A percentile compares a stretch with the other conserved stretches of the same genome.
Conservation (phyloP, 768 basidiomycete genomes). For the Pulveroboletus sp. region DNA sequence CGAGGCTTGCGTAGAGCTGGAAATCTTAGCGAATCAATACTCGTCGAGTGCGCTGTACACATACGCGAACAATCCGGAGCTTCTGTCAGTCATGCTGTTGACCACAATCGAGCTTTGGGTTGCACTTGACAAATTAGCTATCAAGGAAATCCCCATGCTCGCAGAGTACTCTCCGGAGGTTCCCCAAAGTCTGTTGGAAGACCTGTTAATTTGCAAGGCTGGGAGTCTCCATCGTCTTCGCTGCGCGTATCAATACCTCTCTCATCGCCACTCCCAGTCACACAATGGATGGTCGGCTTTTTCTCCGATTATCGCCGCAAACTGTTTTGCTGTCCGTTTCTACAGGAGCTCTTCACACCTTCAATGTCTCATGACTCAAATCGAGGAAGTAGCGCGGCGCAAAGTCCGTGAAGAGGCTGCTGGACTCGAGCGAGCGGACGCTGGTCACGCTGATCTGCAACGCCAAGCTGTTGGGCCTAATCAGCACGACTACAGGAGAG, state of each 20-base stretch:
- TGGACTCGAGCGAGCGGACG: slow-evolving; percentile 28
- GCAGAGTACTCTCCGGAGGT: slow-evolving; percentile 33
- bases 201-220: slow-evolving; percentile 28
- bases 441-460: slow-evolving; percentile 15
- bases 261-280: slow-evolving; percentile 23
- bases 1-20: slow-evolving; percentile 16
- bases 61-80: slow-evolving; percentile 36
- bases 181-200: slow-evolving; percentile 21
- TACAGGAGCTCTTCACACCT: slow-evolving; percentile 25
- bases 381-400: slow-evolving; percentile 25
- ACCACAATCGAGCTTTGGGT: slow-evolving; percentile 35
- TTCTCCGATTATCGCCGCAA: slow-evolving; percentile 7
- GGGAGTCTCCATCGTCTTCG: slow-evolving; percentile 27
- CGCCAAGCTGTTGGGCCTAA: not conserved
- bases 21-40: slow-evolving; percentile 26
- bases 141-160: slow-evolving; percentile 25
- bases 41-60: slow-evolving; percentile 18
- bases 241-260: slow-evolving; percentile 30
- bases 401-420: slow-evolving; percentile 22
- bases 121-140: slow-evolving; percentile 28
- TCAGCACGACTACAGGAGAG: not conserved
- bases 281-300: slow-evolving; percentile 32
- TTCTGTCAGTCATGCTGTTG: slow-evolving; percentile 40
- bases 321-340: slow-evolving; percentile 34
- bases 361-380: slow-evolving; percentile 24